Conservation (phyloP, 805 yeast genomes). For the Metschnikowia cubensis region DNA sequence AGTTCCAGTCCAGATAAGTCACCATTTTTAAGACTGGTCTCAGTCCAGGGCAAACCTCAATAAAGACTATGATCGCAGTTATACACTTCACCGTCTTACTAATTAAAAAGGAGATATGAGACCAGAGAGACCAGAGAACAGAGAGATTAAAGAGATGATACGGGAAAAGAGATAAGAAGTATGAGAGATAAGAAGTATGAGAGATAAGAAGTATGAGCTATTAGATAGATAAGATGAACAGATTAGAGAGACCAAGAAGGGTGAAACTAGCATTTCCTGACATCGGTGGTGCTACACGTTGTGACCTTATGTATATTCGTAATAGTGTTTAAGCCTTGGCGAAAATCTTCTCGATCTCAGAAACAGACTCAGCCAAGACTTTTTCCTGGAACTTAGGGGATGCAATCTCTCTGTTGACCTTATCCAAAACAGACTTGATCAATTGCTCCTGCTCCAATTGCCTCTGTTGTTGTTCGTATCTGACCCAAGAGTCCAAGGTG, state of each 20-base stretch:
- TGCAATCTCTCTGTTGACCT: slow-evolving; percentile 78
- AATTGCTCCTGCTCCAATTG: slow-evolving; percentile 93
- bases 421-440: slow-evolving; percentile 78
- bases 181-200: too few relatives aligned
- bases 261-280: too few relatives aligned
- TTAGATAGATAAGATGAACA: too few relatives aligned
- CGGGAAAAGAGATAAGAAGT: too few relatives aligned
- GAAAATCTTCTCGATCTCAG: slow-evolving; percentile 87
- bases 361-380: slow-evolving; percentile 84
- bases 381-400: slow-evolving; percentile 92
- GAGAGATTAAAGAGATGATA: too few relatives aligned
- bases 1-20: not conserved
- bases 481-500: slow-evolving; percentile 97
- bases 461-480: slow-evolving; percentile 95
- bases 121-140: not conserved
- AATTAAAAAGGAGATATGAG: not conserved
- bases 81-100: too few relatives aligned
- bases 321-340: slow-evolving; percentile 35
- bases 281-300: not conserved
- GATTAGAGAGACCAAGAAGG: too few relatives aligned
- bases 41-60: too few relatives aligned
- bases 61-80: too few relatives aligned
- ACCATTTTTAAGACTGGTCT: not conserved
- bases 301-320: slow-evolving; percentile 8
- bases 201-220: too few relatives aligned